phyloP scores from a whole-genome alignment of 2,329 filamentous ascomycete genomes.

The Botrytis tulipae region DNA sequence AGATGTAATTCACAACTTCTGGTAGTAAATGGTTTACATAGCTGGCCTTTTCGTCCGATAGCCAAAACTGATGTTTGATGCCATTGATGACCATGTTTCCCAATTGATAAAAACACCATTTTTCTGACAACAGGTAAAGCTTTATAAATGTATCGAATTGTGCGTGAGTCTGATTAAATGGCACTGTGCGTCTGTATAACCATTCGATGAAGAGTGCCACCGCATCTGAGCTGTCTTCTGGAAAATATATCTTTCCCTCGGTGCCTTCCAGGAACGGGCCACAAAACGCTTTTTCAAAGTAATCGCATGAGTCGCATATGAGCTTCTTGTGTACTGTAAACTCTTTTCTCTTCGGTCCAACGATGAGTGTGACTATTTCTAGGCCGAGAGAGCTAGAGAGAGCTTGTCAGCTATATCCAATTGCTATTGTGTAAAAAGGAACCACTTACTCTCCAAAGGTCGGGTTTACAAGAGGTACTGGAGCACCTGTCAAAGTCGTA shows the following conservation, averaged over 20 bases:
- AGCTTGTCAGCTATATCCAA: neutral
- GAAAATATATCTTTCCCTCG: neutral
- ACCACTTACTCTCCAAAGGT: neutral
- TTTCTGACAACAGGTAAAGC: conserved; percentile 23
- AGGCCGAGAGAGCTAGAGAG: neutral
- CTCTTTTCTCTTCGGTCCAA: neutral
- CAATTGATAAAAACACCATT: conserved; percentile 5
- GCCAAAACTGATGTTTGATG: neutral
- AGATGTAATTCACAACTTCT: neutral
- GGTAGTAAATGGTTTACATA: neutral
- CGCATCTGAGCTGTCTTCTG: neutral
- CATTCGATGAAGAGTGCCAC: conserved; percentile 19
- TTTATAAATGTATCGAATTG: neutral
- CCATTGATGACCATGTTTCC: conserved; percentile 16
- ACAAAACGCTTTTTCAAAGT: neutral
- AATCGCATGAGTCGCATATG: neutral
- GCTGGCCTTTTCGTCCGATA: neutral
- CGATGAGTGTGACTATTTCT: neutral
- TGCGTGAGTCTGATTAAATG: neutral
- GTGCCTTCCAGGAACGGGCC: neutral
- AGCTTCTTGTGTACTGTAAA: conserved; percentile 9
- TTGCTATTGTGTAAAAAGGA: neutral
- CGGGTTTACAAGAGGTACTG: neutral
- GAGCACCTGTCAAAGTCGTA: neutral
- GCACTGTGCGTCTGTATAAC: neutral